Evolutionary conservation across 2,329 filamentous ascomycete genomes (phyloP), one percentile per base, ranked within the genome.

Genomic region (Curvularia hawaiiensis): DNA sequence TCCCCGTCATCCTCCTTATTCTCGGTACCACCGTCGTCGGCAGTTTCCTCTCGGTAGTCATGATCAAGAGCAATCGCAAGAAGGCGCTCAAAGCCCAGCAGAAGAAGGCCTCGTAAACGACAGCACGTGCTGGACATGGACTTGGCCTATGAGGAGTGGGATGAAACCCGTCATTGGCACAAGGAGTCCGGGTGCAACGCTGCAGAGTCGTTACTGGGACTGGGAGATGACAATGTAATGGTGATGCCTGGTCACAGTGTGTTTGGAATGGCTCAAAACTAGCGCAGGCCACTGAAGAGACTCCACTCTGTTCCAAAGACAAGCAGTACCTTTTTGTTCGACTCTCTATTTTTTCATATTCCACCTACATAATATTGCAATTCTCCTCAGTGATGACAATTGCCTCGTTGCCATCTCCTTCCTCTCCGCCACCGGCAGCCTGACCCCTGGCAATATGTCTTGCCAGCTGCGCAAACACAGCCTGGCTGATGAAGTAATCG

Each of bases 31-130:
- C 95, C 58, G 92, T 99, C 59, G 94, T 99, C 60, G 95, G 95
- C 63, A 96, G 92, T 59, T 99, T 99, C 83, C 84, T 99, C 67
- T 90, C 90, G 71, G 88, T 97, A 75, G 94, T 99, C 74, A 99
- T 99, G 95, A 98, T 99, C 81, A 88, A 91, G 77, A 98, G 94
- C 84, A 97, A 97, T 84, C 85, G 90, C 78, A 98, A 98, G 87
- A 97, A 95, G 87, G 92, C 92, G 3, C 88, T 92, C 67, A 99
- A 98, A 85, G 93, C 92, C 79, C 89, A 90, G 56, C 89, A 90
- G 84, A 96, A 97, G 88, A 95, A 96, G 88, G 87, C 88, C 59
- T 73, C 66, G 20, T 76, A 63, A 63, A 52, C 11, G 14, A 51
- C 3, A 16, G n/a, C 22, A 7, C 18, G 22, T 30, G 28, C 30